phyloP scores from a whole-genome alignment of 2,329 filamentous ascomycete genomes.

The Penicillium sp. region DNA sequence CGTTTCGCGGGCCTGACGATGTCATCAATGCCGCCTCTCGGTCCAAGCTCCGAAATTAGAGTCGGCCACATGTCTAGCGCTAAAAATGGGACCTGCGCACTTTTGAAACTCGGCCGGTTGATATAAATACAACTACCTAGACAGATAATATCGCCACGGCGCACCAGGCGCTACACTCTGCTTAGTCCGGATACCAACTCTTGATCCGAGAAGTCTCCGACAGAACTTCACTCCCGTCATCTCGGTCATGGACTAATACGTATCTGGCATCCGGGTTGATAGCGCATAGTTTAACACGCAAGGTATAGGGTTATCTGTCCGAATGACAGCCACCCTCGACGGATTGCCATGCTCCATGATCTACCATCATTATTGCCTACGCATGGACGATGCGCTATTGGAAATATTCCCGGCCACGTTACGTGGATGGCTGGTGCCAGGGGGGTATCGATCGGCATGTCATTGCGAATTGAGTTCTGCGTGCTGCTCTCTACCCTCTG shows the following conservation, averaged over 20 bases:
- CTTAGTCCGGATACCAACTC: background rate
- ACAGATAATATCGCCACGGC: background rate
- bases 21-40: background rate
- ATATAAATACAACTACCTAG: background rate
- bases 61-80: background rate
- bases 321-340: background rate
- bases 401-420: slow-evolving; percentile 15
- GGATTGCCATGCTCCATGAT: background rate
- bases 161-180: slow-evolving; percentile 1
- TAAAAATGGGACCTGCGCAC: background rate
- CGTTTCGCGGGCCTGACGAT: background rate
- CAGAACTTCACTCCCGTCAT: background rate
- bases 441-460: slow-evolving; percentile 4
- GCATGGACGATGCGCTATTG: slow-evolving; percentile 7
- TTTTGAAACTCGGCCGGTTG: slow-evolving; percentile 2
- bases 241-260: background rate
- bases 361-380: background rate
- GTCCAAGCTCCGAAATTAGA: background rate
- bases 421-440: slow-evolving; percentile 2
- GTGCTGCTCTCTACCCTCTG: background rate
- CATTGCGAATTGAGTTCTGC: background rate
- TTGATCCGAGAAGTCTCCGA: background rate
- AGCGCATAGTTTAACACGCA: background rate
- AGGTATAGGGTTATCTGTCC: background rate
- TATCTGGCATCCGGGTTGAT: background rate